Evolutionary conservation across 768 basidiomycete genomes (phyloP).

Genomic region (Pisolithus albus): DNA sequence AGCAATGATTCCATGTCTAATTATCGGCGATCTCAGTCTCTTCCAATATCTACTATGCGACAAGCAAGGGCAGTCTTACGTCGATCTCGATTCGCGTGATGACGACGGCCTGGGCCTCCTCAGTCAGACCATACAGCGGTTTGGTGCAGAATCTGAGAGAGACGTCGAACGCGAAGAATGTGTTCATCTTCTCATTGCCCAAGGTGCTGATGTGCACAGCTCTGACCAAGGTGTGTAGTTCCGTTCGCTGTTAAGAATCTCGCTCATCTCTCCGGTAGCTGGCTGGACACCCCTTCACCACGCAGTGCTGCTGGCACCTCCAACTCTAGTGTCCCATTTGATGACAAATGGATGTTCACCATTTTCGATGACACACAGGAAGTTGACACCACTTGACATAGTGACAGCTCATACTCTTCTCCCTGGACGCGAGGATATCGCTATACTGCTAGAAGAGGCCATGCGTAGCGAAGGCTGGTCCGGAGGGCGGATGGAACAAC

Average conservation of each 20-base stretch:
- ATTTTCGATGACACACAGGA: constrained; percentile 66
- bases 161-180: constrained; percentile 90
- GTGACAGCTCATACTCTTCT: constrained; percentile 77
- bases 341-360: constrained; percentile 90
- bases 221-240: constrained; percentile 57
- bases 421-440: constrained; percentile 79
- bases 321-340: constrained; percentile 85
- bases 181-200: constrained; percentile 69
- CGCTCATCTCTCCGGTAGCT: constrained; percentile 37
- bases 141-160: constrained; percentile 73
- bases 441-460: constrained; percentile 80
- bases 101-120: constrained; percentile 83
- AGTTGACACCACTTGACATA: constrained; percentile 83
- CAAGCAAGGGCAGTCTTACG: constrained; percentile 52
- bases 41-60: constrained; percentile 69
- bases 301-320: constrained; percentile 81
- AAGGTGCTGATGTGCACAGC: constrained; percentile 59
- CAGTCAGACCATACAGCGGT: constrained; percentile 72
- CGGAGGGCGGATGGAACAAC: constrained; percentile 68
- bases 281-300: constrained; percentile 96
- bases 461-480: constrained; percentile 84
- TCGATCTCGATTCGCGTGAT: constrained; percentile 68
- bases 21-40: constrained; percentile 67
- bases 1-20: no score
- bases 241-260: neutral